phyloP scores from a whole-genome alignment of 352 stramenopile genomes.

The Phytophthora citrophthora region DNA sequence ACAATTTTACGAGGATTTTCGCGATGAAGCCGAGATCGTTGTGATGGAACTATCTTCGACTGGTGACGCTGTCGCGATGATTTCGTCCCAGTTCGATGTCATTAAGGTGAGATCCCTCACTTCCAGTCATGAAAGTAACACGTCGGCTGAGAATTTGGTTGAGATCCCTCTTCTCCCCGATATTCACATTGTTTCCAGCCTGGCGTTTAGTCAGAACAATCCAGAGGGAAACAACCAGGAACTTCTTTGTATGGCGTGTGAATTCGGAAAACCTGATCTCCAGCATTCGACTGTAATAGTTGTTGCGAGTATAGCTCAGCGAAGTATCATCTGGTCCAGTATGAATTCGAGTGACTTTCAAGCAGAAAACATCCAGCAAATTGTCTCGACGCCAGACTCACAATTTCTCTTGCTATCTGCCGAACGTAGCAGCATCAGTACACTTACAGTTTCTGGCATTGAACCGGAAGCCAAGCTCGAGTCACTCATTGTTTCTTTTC shows the following conservation, averaged over 20 bases:
- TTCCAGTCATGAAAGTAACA: not conserved
- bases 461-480: constrained; percentile 9
- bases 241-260: constrained; percentile 37
- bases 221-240: constrained; percentile 2
- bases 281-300: constrained; percentile 7
- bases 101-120: constrained; percentile 26
- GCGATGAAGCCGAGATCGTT: constrained; percentile 26
- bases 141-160: not conserved
- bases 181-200: constrained; percentile 15
- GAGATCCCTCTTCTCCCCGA: constrained; percentile 14
- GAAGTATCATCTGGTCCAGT: constrained; percentile 34
- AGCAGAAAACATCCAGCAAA: constrained; percentile 14
- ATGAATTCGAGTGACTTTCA: constrained; percentile 5
- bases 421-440: constrained; percentile 20
- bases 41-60: constrained; percentile 40
- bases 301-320: constrained; percentile 13
- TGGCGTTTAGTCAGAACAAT: constrained; percentile 29
- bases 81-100: constrained; percentile 30
- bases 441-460: constrained; percentile 13
- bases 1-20: constrained; percentile 23
- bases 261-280: constrained; percentile 6
- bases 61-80: constrained; percentile 18
- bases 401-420: constrained; percentile 32
- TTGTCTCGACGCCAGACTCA: constrained; percentile 21
- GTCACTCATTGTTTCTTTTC: constrained; percentile 30